phyloP scores from a whole-genome alignment of 192 early-diverging fungal genomes.

The Coemansia guatemalensis region DNA sequence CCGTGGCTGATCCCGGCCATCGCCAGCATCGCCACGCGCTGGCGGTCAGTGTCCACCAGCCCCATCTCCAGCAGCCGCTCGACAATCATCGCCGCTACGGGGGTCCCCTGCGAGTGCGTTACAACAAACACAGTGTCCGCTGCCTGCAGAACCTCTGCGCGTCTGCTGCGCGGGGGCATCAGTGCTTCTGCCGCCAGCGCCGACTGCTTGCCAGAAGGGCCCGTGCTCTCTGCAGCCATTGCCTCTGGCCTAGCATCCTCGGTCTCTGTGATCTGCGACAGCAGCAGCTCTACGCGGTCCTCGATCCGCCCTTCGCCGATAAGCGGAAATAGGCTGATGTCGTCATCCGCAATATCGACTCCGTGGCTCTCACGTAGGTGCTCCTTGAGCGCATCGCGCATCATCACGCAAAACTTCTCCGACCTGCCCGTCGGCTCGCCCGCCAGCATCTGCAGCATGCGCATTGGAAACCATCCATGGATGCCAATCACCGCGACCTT shows the following conservation, averaged over 20 bases:
- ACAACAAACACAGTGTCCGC: slow-evolving; percentile 82
- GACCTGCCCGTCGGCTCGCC: slow-evolving; percentile 96
- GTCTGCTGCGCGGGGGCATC: slow-evolving; percentile 31
- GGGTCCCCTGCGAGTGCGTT: slow-evolving; percentile 93
- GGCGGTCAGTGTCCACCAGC: slow-evolving; percentile 63
- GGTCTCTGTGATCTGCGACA: slow-evolving; percentile 60
- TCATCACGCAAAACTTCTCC: slow-evolving; percentile 84
- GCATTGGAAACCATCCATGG: slow-evolving; percentile 88
- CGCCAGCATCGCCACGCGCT: slow-evolving; percentile 76
- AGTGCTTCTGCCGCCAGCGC: slow-evolving; percentile 28
- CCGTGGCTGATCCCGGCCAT: slow-evolving; percentile 95
- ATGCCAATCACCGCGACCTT: slow-evolving; percentile 80
- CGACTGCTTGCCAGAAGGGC: slow-evolving; percentile 25
- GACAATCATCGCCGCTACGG: slow-evolving; percentile 79
- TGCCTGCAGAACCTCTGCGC: slow-evolving; percentile 27
- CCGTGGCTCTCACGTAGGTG: slow-evolving; percentile 59
- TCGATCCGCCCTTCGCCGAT: slow-evolving; percentile 92
- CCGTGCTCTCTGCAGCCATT: not conserved
- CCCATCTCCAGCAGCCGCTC: slow-evolving; percentile 69
- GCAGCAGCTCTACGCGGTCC: slow-evolving; percentile 79
- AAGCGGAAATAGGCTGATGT: slow-evolving; percentile 78
- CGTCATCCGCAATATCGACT: slow-evolving; percentile 38
- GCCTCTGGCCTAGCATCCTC: not conserved
- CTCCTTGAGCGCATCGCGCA: slow-evolving; percentile 64
- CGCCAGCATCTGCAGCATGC: slow-evolving; percentile 68